A percentile compares a stretch with the other conserved stretches of the same genome.
Evolutionary conservation across 768 basidiomycete genomes (phyloP).

Genomic region (Phylloporus sp.): DNA sequence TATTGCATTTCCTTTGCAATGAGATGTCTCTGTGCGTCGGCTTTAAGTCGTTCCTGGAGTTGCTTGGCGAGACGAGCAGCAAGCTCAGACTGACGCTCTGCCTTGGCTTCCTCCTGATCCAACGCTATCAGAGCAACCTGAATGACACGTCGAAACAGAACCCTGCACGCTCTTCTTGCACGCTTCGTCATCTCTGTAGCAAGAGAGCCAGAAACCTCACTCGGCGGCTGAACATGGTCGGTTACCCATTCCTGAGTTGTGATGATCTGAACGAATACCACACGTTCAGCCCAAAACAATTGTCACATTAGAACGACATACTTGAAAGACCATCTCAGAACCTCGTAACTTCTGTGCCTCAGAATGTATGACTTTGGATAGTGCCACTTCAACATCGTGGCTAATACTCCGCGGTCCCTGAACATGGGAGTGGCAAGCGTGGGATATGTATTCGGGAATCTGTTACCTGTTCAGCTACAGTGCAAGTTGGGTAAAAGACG

Average conservation of each 20-base stretch:
- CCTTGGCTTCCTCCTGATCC: constrained; percentile 53
- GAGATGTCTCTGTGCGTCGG: constrained; percentile 55
- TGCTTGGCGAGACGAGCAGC: constrained; percentile 53
- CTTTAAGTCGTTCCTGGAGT: constrained; percentile 63
- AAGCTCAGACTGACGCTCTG: constrained; percentile 45
- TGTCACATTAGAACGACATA: constrained; percentile 26
- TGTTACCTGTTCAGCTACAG: constrained; percentile 24
- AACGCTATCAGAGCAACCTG: background rate
- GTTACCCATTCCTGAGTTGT: constrained; percentile 71
- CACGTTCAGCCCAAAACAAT: constrained; percentile 1
- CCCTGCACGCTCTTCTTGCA: constrained; percentile 62
- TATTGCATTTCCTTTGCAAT: constrained; percentile 46
- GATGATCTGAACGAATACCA: constrained; percentile 48
- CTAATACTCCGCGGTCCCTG: constrained; percentile 61
- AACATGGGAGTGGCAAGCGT: constrained; percentile 64
- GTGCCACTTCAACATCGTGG: constrained; percentile 50
- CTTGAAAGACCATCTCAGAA: constrained; percentile 77
- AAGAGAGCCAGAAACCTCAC: constrained; percentile 64
- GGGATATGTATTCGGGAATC: constrained; percentile 85
- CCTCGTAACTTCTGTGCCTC: constrained; percentile 67
- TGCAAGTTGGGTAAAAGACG: constrained; percentile 13
- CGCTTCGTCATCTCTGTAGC: constrained; percentile 77
- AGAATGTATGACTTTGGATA: constrained; percentile 56
- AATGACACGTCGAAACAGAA: background rate
- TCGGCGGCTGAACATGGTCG: constrained; percentile 50